Percentiles rank a stretch among this genome's conserved stretches.
Conservation (phyloP, 768 basidiomycete species). For the Mycena vulgaris region DNA sequence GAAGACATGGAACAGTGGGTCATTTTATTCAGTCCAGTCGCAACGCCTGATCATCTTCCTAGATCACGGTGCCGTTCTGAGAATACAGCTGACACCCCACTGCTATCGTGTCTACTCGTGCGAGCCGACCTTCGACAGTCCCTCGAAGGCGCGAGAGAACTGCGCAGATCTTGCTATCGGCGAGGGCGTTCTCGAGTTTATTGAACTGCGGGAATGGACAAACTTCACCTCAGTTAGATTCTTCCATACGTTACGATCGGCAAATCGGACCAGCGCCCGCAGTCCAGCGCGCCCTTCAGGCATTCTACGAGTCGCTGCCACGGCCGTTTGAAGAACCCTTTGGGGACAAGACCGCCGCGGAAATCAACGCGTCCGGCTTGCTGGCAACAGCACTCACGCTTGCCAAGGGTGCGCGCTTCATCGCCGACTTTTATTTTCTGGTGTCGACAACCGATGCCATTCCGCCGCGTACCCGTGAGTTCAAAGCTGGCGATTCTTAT, state of each 20-base stretch:
- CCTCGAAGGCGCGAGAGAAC: constrained; percentile 62
- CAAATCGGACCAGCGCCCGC: not conserved
- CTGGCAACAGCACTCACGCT: constrained; percentile 66
- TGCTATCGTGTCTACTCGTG: constrained; percentile 68
- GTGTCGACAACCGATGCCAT: constrained; percentile 56
- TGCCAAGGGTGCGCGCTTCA: constrained; percentile 63
- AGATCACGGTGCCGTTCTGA: constrained; percentile 72
- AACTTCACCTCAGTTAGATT: constrained; percentile 33
- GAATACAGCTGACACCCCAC: constrained; percentile 67
- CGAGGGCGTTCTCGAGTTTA: constrained; percentile 71
- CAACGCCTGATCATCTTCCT: not conserved
- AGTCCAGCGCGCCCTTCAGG: constrained; percentile 56
- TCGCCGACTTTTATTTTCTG: constrained; percentile 55
- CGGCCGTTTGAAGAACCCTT: constrained; percentile 73
- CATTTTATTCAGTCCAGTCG: not conserved
- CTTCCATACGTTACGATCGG: not conserved
- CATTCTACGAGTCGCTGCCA: constrained; percentile 77
- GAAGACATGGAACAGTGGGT: constrained; percentile 62
- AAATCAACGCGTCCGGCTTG: constrained; percentile 71
- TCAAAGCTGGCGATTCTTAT: constrained; percentile 12
- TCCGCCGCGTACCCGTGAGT: constrained; percentile 55
- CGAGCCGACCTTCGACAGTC: constrained; percentile 58
- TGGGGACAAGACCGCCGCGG: constrained; percentile 58
- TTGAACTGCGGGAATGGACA: constrained; percentile 71
- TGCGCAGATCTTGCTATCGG: constrained; percentile 70